A percentile compares a stretch with the other conserved stretches of the same genome.
These are phyloP conservation scores for Pulveroboletus sp. DNA, from an alignment of 768 basidiomycete genomes.

Conservation along the genomic window DNA sequence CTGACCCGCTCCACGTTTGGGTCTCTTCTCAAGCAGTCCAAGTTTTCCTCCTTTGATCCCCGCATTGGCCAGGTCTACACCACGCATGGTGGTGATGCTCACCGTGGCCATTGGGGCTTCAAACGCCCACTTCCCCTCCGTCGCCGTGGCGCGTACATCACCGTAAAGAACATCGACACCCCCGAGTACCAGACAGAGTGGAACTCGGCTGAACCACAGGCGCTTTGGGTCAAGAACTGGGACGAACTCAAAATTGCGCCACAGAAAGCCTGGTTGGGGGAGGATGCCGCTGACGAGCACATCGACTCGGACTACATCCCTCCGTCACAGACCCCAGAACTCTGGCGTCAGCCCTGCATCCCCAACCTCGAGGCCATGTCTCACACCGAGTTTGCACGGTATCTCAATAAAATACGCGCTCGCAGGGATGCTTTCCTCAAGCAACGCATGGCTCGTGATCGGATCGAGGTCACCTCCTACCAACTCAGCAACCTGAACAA, in stretches of 20 bases:
- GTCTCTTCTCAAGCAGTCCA: constrained; percentile 74
- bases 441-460: constrained; percentile 17
- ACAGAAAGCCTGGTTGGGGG: constrained; percentile 9
- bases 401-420: constrained; percentile 56
- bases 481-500: constrained; percentile 24
- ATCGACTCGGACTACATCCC: constrained; percentile 28
- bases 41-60: constrained; percentile 79
- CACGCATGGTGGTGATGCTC: constrained; percentile 62
- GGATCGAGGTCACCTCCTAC: constrained; percentile 22
- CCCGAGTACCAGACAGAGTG: constrained; percentile 77
- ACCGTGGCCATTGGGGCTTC: constrained; percentile 81
- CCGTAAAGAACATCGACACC: constrained; percentile 67
- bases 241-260: constrained; percentile 48
- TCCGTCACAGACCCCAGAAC: constrained; percentile 10
- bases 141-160: constrained; percentile 60
- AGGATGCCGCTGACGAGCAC: constrained; percentile 18
- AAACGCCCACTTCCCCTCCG: constrained; percentile 78
- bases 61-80: constrained; percentile 76
- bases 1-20: constrained; percentile 67
- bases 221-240: constrained; percentile 64
- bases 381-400: constrained; percentile 51
- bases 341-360: constrained; percentile 30
- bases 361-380: constrained; percentile 64
- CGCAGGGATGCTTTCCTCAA: constrained; percentile 59
- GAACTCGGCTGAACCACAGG: constrained; percentile 62